These are phyloP conservation scores for Decorospora gaudefroyi DNA, from an alignment of 2,329 filamentous ascomycete species.

Conservation along the genomic window DNA sequence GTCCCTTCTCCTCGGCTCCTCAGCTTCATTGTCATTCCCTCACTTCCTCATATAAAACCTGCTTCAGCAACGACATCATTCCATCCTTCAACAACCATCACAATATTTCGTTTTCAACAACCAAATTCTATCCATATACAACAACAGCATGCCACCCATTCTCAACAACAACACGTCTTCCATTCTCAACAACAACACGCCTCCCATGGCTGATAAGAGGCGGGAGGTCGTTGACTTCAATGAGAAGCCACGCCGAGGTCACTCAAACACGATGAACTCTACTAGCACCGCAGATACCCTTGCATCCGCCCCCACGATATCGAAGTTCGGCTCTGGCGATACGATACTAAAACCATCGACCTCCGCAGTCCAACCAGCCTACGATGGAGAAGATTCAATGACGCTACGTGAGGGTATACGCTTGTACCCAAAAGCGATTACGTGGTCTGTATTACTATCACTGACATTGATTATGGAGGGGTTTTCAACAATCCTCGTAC, in stretches of 20 bases:
- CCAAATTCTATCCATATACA: too few relatives aligned
- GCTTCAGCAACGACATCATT: too few relatives aligned
- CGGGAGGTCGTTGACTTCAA: background rate
- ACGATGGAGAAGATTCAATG: constrained; percentile 28
- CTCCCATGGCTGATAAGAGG: background rate
- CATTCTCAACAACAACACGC: background rate
- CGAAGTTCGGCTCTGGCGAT: background rate
- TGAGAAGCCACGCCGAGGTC: background rate
- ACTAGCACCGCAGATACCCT: background rate
- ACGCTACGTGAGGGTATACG: constrained; percentile 69
- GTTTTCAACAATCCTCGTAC: constrained; percentile 76
- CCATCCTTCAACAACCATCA: too few relatives aligned
- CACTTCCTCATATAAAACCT: too few relatives aligned
- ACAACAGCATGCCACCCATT: too few relatives aligned
- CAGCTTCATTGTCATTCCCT: too few relatives aligned
- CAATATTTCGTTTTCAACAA: too few relatives aligned
- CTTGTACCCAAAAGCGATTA: constrained; percentile 82
- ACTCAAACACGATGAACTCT: constrained; percentile 6
- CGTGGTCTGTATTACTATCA: constrained; percentile 79
- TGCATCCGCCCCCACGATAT: background rate
- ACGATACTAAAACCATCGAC: background rate
- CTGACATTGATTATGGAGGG: constrained; percentile 87
- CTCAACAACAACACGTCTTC: background rate
- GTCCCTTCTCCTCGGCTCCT: too few relatives aligned
- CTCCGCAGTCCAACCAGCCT: background rate